Evolutionary conservation across 495 filamentous ascomycete genomes (phyloP), one percentile per base, ranked within the genome.

Genomic region (Clohesyomyces aquaticus): DNA sequence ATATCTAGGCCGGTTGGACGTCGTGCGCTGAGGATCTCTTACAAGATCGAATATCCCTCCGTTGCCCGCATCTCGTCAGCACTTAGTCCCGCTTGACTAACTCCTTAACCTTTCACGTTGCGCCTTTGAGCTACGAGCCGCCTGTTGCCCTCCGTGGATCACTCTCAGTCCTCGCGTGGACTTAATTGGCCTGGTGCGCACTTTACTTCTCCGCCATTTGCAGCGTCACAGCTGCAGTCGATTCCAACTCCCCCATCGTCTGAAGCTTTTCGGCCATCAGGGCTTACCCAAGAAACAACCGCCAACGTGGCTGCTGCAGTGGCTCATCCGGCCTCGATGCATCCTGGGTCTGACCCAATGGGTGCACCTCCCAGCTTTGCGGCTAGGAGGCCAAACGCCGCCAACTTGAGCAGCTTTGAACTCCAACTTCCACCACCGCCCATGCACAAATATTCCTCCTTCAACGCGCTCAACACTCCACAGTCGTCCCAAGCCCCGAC

Each of bases 271-370:
- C 49, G 69, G 66, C 61, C 68, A 62, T 65, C 50, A 47, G 66
- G 69, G 61, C 61, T 60, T 65, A 55, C 46, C 58, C 62, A 35
- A 56, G 55, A 69, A 41, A 56, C 72, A 69, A 69, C 72, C 75
- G 75, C 58, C 63, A 78, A 74, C 69, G 73, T 78, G 76, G 75
- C 76, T 75, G 75, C 76, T 61, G 72, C 73, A 63, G 74, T 77
- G 63, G 75, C 72, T 68, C 69, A 73, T 65, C 75, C 69, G 53
- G 60, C 68, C 49, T 73, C 72, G 46, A 78, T 78, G 76, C 72
- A 74, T 69, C 71, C 75, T 63, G 76, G 74, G 61, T 60, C 73
- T 60, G 73, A 77, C 61, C 60, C 68, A 58, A 71, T 76, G 74
- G 73, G 73, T 67, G 73, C 73, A 55, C 73, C 73, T 52, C 52